Conservation (phyloP, 2,329 filamentous ascomycete species). For the Aureobasidium sp. region DNA sequence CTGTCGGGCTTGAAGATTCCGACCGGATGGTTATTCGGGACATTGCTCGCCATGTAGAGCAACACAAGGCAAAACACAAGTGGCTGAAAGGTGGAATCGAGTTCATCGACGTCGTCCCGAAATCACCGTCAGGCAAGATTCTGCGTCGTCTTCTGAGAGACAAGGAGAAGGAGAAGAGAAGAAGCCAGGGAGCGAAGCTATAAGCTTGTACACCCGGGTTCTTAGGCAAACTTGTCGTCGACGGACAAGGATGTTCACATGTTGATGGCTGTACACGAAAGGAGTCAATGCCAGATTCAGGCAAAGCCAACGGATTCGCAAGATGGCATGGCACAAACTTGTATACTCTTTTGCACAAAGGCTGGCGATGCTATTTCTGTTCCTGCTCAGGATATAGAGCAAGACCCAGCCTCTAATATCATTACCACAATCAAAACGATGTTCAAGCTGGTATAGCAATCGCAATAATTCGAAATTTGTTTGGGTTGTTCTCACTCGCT, state of each 20-base stretch:
- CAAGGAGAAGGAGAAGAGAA: conserved; percentile 58
- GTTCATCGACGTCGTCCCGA: conserved; percentile 46
- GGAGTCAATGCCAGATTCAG: not conserved
- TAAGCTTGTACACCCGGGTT: not conserved
- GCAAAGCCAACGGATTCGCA: not conserved
- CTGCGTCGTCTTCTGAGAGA: conserved; percentile 59
- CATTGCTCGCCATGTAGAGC: conserved; percentile 53
- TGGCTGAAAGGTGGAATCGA: conserved; percentile 56
- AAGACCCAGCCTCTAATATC: too few relatives aligned
- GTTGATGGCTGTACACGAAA: not conserved
- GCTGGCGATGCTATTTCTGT: not conserved
- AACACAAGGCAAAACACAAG: conserved; percentile 56
- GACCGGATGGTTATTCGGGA: conserved; percentile 44
- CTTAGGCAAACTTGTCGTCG: not conserved
- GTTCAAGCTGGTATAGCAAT: not conserved
- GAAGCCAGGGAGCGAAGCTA: conserved; percentile 17
- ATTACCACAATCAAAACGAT: not conserved
- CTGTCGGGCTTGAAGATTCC: conserved; percentile 45
- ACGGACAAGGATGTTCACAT: not conserved
- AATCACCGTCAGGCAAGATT: conserved; percentile 56
- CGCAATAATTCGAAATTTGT: not conserved
- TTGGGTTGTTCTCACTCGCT: not conserved
- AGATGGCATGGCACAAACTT: not conserved
- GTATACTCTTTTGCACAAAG: not conserved
- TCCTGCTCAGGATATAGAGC: not conserved